Conservation (phyloP, 202 grass and related monocot genomes). For the Panicum hallii region DNA sequence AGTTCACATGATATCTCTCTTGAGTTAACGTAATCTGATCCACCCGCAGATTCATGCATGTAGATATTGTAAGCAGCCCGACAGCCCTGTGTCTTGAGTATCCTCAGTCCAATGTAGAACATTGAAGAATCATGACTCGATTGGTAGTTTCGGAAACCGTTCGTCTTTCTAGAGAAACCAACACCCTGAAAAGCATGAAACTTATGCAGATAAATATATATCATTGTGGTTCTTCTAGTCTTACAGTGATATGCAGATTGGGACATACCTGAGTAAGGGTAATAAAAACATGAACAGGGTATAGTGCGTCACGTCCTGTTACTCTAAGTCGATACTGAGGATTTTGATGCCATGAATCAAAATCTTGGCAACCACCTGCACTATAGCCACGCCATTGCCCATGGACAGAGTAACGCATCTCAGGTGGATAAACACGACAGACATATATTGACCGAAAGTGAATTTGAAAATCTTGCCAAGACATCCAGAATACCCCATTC, state of each 20-base stretch:
- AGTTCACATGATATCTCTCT: conserved; percentile 99
- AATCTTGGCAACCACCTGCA: conserved; percentile 98
- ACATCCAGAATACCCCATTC: conserved; percentile 99
- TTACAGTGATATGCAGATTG: conserved; percentile 27
- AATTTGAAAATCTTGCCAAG: conserved; percentile 99
- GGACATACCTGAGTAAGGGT: conserved; percentile 92
- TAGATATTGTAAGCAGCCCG: conserved; percentile 99
- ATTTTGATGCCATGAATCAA: conserved; percentile 97
- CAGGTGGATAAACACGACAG: conserved; percentile 93
- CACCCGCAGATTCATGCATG: conserved; percentile 96
- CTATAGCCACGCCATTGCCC: conserved; percentile 95
- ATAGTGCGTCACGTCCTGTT: conserved; percentile 79
- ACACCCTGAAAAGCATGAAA: conserved; percentile 75
- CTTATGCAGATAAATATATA: conserved; percentile 35
- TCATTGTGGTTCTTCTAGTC: conserved; percentile 23
- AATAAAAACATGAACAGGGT: conserved; percentile 96
- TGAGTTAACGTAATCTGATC: conserved; percentile 97
- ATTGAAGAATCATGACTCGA: conserved; percentile 95
- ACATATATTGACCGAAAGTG: conserved; percentile 99
- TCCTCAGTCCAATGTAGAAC: conserved; percentile 98
- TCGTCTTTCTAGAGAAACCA: conserved; percentile 94
- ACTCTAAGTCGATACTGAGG: conserved; percentile 92
- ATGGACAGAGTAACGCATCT: conserved; percentile 96
- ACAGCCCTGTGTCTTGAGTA: conserved; percentile 92
- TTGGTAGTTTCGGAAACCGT: conserved; percentile 93